Evolutionary conservation across 2,329 filamentous ascomycete species (phyloP).

Genomic region (Pseudonectria buxi): DNA sequence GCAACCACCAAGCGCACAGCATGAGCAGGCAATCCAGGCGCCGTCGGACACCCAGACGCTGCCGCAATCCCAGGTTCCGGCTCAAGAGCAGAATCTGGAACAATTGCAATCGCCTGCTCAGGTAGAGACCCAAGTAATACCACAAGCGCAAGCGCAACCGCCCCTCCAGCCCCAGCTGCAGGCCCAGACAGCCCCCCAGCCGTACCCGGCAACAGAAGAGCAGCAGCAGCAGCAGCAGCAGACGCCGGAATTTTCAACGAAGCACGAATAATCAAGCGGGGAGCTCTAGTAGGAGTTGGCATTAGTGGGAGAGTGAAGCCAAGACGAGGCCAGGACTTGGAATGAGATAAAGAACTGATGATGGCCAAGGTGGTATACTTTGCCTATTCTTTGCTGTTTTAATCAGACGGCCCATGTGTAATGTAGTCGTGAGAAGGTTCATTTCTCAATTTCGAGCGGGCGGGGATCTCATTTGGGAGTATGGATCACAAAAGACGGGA

Average conservation of each 20-base stretch:
- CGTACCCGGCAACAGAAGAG: no score
- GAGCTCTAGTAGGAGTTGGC: no score
- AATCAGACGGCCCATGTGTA: constrained; percentile 20
- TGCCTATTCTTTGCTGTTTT: constrained; percentile 2
- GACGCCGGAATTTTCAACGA: no score
- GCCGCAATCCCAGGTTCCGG: not conserved
- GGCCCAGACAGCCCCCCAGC: no score
- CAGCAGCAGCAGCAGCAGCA: no score
- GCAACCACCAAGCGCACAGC: not conserved
- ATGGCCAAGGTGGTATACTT: no score
- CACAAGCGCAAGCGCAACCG: no score
- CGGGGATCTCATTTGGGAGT: constrained; percentile 15
- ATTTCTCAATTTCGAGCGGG: constrained; percentile 12
- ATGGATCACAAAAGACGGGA: constrained; percentile 12
- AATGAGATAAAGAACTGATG: not conserved
- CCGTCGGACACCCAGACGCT: constrained; percentile 6
- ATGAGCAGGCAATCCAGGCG: constrained; percentile 1
- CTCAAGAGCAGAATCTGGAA: constrained; percentile 2
- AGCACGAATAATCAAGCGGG: no score
- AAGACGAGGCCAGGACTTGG: no score
- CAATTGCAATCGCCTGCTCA: constrained; percentile 1
- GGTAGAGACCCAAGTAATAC: no score
- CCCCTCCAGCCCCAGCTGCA: no score
- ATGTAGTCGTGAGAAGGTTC: constrained; percentile 14
- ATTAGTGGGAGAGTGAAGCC: no score